Conservation (phyloP, 2,329 filamentous ascomycete species). For the Intubia oerlemansii region DNA sequence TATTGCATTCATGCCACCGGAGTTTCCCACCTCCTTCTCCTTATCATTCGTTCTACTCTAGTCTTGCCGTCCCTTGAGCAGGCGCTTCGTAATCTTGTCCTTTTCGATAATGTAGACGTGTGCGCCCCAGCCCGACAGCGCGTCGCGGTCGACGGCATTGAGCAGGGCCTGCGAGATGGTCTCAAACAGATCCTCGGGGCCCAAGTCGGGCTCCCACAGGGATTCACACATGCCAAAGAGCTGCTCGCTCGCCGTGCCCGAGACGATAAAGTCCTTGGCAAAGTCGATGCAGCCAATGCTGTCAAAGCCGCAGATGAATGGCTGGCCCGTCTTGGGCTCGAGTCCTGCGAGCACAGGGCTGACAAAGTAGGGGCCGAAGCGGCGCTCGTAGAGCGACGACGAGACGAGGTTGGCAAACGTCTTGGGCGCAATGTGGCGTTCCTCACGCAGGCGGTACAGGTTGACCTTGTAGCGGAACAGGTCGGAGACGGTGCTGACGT, state of each 20-base stretch:
- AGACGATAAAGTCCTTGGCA: conserved; percentile 98
- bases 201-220: conserved; percentile 92
- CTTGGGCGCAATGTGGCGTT: conserved; percentile 82
- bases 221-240: conserved; percentile 97
- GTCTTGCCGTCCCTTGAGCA: conserved; percentile 95
- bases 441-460: conserved; percentile 97
- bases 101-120: conserved; percentile 99
- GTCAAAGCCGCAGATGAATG: conserved; percentile 98
- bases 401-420: conserved; percentile 95
- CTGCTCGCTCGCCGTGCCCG: conserved; percentile 89
- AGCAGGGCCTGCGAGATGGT: conserved; percentile 91
- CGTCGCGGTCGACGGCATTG: conserved; percentile 91
- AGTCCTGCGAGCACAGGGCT: conserved; percentile 86
- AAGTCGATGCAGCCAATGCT: conserved; percentile 99
- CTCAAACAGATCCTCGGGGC: conserved; percentile 88
- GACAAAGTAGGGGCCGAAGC: conserved; percentile 94
- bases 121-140: conserved; percentile 91
- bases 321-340: conserved; percentile 81
- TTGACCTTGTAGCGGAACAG: conserved; percentile 99
- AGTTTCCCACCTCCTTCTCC: too few relatives aligned
- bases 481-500: conserved; percentile 84
- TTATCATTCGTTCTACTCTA: conserved; percentile 20
- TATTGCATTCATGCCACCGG: too few relatives aligned
- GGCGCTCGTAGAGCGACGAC: conserved; percentile 76
- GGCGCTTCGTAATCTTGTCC: conserved; percentile 97